Evolutionary conservation across 2,329 filamentous ascomycete species (phyloP).

Genomic region (Calonectria ilicicola): DNA sequence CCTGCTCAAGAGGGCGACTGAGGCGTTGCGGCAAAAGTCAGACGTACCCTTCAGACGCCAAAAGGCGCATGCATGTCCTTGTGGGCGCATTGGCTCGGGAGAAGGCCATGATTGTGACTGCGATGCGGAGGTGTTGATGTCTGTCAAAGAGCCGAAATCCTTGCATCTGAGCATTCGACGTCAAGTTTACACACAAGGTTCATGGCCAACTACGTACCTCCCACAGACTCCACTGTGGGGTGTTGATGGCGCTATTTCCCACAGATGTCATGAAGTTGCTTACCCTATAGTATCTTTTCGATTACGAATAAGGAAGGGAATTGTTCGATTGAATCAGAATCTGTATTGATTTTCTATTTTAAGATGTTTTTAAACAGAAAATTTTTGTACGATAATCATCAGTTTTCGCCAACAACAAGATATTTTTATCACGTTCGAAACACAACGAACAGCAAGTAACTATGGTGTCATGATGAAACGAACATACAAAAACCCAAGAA

Average conservation of each 20-base stretch:
- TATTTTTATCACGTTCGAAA: no score
- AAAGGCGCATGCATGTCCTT: constrained; percentile 36
- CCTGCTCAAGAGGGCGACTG: neutral
- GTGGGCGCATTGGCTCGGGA: constrained; percentile 40
- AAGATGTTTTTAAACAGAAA: no score
- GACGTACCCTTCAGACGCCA: constrained; percentile 41
- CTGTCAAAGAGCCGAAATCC: constrained; percentile 30
- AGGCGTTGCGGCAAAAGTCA: no score
- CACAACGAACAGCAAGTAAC: no score
- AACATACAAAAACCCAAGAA: no score
- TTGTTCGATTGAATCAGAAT: no score
- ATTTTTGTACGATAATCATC: no score
- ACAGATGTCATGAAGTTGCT: neutral
- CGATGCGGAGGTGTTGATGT: neutral
- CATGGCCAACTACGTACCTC: constrained; percentile 17
- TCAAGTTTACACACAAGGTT: constrained; percentile 34
- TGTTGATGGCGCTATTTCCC: constrained; percentile 47
- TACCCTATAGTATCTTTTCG: neutral
- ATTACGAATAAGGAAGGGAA: no score
- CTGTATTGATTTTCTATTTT: no score
- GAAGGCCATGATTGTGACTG: constrained; percentile 33
- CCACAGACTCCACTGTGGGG: neutral
- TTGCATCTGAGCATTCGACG: constrained; percentile 36
- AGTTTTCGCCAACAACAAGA: no score
- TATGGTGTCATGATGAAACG: no score